A percentile compares a stretch with the other conserved stretches of the same genome.
These are phyloP conservation scores for Candida tibetensis DNA, from an alignment of 805 yeast species.

Conservation along the genomic window DNA sequence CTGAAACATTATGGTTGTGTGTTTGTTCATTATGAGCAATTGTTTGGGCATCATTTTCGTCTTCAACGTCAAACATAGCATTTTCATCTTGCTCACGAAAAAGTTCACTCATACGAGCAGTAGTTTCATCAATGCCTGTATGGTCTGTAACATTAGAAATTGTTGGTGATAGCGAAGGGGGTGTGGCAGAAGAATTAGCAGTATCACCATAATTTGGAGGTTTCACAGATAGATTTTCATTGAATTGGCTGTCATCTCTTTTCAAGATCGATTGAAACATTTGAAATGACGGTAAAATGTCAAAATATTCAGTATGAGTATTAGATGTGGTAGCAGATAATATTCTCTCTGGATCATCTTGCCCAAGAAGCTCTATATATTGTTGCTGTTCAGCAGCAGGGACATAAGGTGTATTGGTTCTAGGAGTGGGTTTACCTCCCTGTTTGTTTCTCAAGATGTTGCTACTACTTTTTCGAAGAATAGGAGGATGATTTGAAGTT, in stretches of 20 bases:
- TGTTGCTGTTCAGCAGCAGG: conserved; percentile 36
- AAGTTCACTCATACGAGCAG: background rate
- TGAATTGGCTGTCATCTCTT: conserved; percentile 40
- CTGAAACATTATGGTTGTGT: conserved; percentile 13
- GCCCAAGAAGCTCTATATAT: conserved; percentile 28
- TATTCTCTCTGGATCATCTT: conserved; percentile 5
- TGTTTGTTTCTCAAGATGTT: background rate
- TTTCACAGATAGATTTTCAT: conserved; percentile 27
- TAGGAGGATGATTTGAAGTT: background rate
- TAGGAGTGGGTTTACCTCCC: background rate
- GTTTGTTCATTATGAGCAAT: conserved; percentile 3
- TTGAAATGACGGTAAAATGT: conserved; percentile 66
- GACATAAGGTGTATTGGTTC: conserved; percentile 27
- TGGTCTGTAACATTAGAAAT: conserved; percentile 1
- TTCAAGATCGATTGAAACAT: conserved; percentile 56
- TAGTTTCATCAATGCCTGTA: conserved; percentile 1
- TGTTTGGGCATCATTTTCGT: conserved; percentile 5
- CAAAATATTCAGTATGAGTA: conserved; percentile 44
- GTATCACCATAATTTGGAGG: conserved; percentile 41
- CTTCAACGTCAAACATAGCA: conserved; percentile 1
- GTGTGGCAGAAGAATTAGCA: conserved; percentile 25
- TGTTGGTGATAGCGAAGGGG: conserved; percentile 20
- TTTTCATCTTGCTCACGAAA: background rate
- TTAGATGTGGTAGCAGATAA: conserved; percentile 23
- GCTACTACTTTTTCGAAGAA: background rate